phyloP scores from a whole-genome alignment of 2,329 filamentous ascomycete genomes.

The Tolypocladium ophioglossoides region DNA sequence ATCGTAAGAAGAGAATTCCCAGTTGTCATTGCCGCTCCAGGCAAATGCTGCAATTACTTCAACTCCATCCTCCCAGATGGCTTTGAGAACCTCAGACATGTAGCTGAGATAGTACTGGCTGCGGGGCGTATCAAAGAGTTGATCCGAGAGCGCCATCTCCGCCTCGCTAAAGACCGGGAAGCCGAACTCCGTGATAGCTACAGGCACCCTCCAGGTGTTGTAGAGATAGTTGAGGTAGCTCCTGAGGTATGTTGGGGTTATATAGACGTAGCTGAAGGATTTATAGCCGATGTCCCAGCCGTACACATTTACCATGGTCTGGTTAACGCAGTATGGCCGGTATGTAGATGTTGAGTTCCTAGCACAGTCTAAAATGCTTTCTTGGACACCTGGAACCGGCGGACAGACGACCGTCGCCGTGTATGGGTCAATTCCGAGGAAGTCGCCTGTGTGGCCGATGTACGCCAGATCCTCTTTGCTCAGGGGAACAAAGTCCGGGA shows the following conservation, averaged over 20 bases:
- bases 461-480: conserved; percentile 35
- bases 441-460: conserved; percentile 41
- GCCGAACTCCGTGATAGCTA: conserved; percentile 44
- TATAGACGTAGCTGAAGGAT: conserved; percentile 46
- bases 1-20: conserved; percentile 38
- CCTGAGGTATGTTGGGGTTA: conserved; percentile 46
- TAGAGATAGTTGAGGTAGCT: conserved; percentile 45
- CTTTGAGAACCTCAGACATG: conserved; percentile 42
- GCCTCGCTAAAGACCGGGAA: conserved; percentile 42
- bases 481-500: conserved; percentile 34
- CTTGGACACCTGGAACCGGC: conserved; percentile 19
- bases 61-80: conserved; percentile 45
- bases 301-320: conserved; percentile 31
- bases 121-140: conserved; percentile 41
- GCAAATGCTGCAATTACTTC: conserved; percentile 42
- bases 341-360: conserved; percentile 30
- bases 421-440: conserved; percentile 48
- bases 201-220: conserved; percentile 43
- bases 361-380: conserved; percentile 36
- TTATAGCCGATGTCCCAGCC: conserved; percentile 50
- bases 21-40: conserved; percentile 43
- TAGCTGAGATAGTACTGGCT: conserved; percentile 44
- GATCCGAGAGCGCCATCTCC: conserved; percentile 31
- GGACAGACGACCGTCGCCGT: conserved; percentile 43
- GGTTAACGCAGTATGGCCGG: conserved; percentile 42